Evolutionary conservation across 1,139 yeast genomes (phyloP).

Genomic region (Yarrowia galli): DNA sequence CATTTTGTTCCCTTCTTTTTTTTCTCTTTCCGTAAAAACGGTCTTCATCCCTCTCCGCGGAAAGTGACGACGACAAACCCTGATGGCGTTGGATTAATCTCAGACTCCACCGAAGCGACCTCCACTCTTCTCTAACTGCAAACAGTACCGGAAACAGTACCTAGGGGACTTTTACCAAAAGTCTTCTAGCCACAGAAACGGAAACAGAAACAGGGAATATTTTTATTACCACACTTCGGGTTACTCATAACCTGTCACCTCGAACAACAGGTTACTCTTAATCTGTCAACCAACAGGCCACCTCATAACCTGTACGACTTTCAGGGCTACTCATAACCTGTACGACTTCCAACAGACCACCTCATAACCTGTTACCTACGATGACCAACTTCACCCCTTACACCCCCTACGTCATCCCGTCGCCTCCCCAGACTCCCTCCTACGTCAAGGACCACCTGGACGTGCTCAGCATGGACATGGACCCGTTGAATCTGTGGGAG

Average conservation of each 20-base stretch:
- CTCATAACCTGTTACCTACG: too few relatives aligned
- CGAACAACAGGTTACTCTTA: too few relatives aligned
- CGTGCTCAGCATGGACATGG: constrained; percentile 17
- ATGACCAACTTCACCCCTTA: constrained; percentile 35
- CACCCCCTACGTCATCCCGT: constrained; percentile 36
- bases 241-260: too few relatives aligned
- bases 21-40: constrained; percentile 8
- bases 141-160: constrained; percentile 39
- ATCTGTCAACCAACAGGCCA: too few relatives aligned
- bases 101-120: constrained; percentile 32
- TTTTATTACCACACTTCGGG: constrained; percentile 30
- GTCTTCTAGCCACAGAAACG: constrained; percentile 39
- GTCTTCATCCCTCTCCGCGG: constrained; percentile 39
- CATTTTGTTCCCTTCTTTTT: neutral
- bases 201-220: constrained; percentile 39
- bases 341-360: too few relatives aligned
- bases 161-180: constrained; percentile 25
- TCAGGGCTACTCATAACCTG: too few relatives aligned
- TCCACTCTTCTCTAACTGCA: constrained; percentile 32
- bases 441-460: constrained; percentile 21
- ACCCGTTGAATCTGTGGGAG: constrained; percentile 27
- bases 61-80: constrained; percentile 39
- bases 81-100: constrained; percentile 38
- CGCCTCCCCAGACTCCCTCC: constrained; percentile 30
- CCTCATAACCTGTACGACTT: too few relatives aligned